A percentile compares a stretch with the other conserved stretches of the same genome.
Evolutionary conservation across 108 stramenopile species (phyloP).

Genomic region (Skeletonema tropicum): DNA sequence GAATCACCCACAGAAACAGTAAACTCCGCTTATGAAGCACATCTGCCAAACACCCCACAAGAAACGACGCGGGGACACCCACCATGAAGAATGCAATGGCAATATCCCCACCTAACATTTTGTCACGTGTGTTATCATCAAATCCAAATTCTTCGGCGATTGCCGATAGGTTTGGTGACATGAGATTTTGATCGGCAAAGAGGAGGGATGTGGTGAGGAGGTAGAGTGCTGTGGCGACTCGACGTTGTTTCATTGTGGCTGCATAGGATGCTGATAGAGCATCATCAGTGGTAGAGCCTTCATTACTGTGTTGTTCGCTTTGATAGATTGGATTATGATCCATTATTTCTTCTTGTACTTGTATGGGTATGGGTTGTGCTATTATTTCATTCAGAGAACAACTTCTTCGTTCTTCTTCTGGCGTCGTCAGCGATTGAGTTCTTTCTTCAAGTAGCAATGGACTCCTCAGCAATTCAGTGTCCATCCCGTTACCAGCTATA

Average conservation of each 20-base stretch:
- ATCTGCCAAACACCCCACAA: constrained; percentile 65
- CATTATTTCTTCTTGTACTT: background rate
- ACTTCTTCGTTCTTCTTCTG: background rate
- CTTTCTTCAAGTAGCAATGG: background rate
- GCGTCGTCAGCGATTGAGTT: too few species aligned
- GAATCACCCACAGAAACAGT: constrained; percentile 69
- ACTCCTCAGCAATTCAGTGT: background rate
- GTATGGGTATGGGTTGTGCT: background rate
- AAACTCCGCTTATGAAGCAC: constrained; percentile 30
- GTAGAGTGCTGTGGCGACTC: constrained; percentile 59
- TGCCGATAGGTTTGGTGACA: constrained; percentile 78
- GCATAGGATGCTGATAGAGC: background rate
- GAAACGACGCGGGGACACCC: constrained; percentile 74
- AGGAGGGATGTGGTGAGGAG: constrained; percentile 73
- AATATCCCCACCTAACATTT: constrained; percentile 82
- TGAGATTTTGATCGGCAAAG: constrained; percentile 88
- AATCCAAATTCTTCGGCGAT: constrained; percentile 85
- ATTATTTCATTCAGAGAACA: too few species aligned
- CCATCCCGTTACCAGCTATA: background rate
- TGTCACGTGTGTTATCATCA: constrained; percentile 72
- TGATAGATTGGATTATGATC: background rate
- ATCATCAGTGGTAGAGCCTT: background rate
- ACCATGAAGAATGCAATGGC: constrained; percentile 84
- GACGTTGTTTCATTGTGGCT: background rate
- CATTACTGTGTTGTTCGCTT: background rate